A percentile compares a stretch with the other conserved stretches of the same genome.
Evolutionary conservation across 352 stramenopile genomes (phyloP).

Genomic region (Globisporangium nodosum): DNA sequence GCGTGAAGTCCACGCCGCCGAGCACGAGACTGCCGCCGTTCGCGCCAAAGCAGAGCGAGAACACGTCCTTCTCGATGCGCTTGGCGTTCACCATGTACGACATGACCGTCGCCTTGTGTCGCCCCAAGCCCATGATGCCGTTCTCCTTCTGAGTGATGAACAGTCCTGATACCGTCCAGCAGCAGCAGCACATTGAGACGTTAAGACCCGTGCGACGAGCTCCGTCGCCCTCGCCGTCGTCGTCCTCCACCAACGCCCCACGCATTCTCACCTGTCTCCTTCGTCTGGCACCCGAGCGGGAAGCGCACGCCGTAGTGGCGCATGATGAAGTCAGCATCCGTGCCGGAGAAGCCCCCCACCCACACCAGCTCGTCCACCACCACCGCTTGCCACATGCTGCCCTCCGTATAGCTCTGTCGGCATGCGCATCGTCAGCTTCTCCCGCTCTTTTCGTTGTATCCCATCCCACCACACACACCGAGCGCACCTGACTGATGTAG

Average conservation of each 20-base stretch:
- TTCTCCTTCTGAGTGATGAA: constrained; percentile 82
- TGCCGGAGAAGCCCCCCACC: constrained; percentile 51
- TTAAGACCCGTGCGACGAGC: too few relatives aligned
- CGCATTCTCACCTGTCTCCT: constrained; percentile 39
- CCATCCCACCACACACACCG: too few relatives aligned
- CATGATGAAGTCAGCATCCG: constrained; percentile 29
- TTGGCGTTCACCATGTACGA: constrained; percentile 59
- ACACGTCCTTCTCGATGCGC: constrained; percentile 55
- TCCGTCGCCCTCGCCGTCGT: background rate
- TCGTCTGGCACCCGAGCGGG: constrained; percentile 75
- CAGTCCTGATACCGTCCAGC: constrained; percentile 18
- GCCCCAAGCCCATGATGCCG: constrained; percentile 81
- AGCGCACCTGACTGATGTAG: constrained; percentile 45
- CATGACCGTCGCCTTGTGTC: constrained; percentile 57
- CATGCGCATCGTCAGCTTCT: too few relatives aligned
- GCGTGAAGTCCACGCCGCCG: constrained; percentile 70
- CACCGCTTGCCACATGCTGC: constrained; percentile 75
- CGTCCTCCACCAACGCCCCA: background rate
- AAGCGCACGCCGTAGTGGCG: constrained; percentile 69
- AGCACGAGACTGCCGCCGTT: constrained; percentile 72
- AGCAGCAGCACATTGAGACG: background rate
- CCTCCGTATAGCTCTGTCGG: constrained; percentile 61
- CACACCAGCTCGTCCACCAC: constrained; percentile 82
- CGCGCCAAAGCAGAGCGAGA: constrained; percentile 75
- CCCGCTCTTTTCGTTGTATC: too few relatives aligned